A percentile compares a stretch with the other conserved stretches of the same genome.
Evolutionary conservation across 1,284 basidiomycete species (phyloP).

Genomic region (Tilletia setariae): DNA sequence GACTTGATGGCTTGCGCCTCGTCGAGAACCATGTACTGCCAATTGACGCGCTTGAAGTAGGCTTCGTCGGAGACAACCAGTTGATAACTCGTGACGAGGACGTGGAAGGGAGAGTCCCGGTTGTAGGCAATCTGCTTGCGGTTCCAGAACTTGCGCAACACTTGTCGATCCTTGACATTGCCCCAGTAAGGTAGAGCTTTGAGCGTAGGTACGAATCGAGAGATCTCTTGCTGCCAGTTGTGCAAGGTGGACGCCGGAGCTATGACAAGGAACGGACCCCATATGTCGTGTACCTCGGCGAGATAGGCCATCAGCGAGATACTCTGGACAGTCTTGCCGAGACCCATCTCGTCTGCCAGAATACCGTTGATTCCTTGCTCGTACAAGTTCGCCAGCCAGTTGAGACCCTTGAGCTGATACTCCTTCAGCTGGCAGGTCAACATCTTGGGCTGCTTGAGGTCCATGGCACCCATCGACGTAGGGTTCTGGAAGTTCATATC

Average conservation of each 20-base stretch:
- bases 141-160: conserved; percentile 95
- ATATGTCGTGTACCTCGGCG: conserved; percentile 95
- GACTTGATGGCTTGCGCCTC: conserved; percentile 99
- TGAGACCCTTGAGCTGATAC: conserved; percentile 96
- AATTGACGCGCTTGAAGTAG: conserved; percentile 95
- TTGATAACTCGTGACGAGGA: conserved; percentile 96
- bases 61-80: conserved; percentile 92
- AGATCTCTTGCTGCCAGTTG: conserved; percentile 99
- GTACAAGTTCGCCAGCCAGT: conserved; percentile 96
- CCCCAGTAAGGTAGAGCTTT: conserved; percentile 99
- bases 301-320: conserved; percentile 95
- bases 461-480: conserved; percentile 76
- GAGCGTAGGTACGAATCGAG: conserved; percentile 86
- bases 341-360: conserved; percentile 76
- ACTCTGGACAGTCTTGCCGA: conserved; percentile 86
- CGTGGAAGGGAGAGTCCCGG: conserved; percentile 91
- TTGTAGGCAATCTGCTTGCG: conserved; percentile 95
- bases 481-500: conserved; percentile 99
- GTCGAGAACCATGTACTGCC: conserved; percentile 99
- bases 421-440: conserved; percentile 95
- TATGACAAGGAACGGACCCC: conserved; percentile 99
- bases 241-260: conserved; percentile 96
- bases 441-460: conserved; percentile 88
- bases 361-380: conserved; percentile 80
- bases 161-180: conserved; percentile 90